Percentiles rank a stretch among this genome's conserved stretches.
Evolutionary conservation across 1,139 yeast species (phyloP).

Genomic region (Nakaseomyces glabratus): DNA sequence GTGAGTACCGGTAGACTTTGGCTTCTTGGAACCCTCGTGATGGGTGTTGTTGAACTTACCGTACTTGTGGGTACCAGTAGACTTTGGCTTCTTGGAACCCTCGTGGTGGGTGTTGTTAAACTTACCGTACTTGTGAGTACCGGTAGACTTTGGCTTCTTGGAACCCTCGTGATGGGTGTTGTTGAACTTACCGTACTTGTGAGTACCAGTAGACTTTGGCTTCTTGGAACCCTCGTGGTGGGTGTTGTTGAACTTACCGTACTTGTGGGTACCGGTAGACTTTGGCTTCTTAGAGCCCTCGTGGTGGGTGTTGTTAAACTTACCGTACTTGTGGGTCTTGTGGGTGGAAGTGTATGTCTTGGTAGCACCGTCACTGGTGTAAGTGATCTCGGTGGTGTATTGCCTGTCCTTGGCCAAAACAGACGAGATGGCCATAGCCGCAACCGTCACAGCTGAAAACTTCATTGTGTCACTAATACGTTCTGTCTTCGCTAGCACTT

Average conservation of each 20-base stretch:
- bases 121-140: slow-evolving; percentile 39
- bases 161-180: slow-evolving; percentile 34
- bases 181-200: slow-evolving; percentile 44
- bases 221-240: slow-evolving; percentile 26
- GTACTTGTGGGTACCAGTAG: slow-evolving; percentile 19
- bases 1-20: slow-evolving; percentile 40
- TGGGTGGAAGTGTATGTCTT: slow-evolving; percentile 31
- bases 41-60: slow-evolving; percentile 44
- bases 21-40: slow-evolving; percentile 27
- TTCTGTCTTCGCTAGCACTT: too few species aligned
- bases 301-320: slow-evolving; percentile 38
- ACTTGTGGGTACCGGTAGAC: slow-evolving; percentile 37
- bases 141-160: slow-evolving; percentile 31
- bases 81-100: slow-evolving; percentile 21
- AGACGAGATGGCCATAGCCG: slow-evolving; percentile 31
- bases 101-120: slow-evolving; percentile 39
- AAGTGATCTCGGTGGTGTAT: slow-evolving; percentile 19
- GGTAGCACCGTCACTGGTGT: slow-evolving; percentile 14
- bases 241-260: slow-evolving; percentile 46
- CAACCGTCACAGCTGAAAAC: slow-evolving; percentile 30
- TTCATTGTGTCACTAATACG: slow-evolving; percentile 32
- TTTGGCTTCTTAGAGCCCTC: slow-evolving; percentile 32
- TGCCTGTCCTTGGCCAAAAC: slow-evolving; percentile 22
- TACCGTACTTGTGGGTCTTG: slow-evolving; percentile 36
- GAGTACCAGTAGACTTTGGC: slow-evolving; percentile 35